Percentiles rank a stretch among this genome's conserved stretches.
These are phyloP conservation scores for Paraleonurus japonicus DNA, from an alignment of 257 asterid species.

Conservation along the genomic window DNA sequence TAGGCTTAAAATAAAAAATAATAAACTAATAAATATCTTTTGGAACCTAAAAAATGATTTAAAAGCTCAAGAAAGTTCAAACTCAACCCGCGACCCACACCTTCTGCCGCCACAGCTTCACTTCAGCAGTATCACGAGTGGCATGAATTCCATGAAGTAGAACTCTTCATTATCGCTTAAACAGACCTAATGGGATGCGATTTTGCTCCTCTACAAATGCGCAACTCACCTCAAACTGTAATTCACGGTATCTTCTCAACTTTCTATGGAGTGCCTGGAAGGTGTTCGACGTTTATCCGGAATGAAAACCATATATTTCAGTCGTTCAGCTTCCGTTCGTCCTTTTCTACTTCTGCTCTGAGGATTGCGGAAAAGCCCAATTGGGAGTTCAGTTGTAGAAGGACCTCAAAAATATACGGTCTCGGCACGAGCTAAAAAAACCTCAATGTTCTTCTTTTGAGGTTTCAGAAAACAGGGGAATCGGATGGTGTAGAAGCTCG, in stretches of 20 bases:
- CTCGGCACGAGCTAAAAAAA: conserved; percentile 21
- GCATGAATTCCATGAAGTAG: conserved; percentile 10
- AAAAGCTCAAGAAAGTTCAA: neutral
- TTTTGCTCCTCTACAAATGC: conserved; percentile 36
- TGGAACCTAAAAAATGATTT: neutral
- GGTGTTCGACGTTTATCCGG: conserved; percentile 37
- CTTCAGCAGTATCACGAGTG: neutral
- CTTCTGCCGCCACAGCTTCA: neutral
- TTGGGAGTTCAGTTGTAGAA: conserved; percentile 7
- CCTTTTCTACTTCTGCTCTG: conserved; percentile 37
- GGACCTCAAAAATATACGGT: conserved; percentile 20
- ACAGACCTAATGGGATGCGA: conserved; percentile 39
- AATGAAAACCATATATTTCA: conserved; percentile 19
- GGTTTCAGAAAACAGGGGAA: conserved; percentile 27
- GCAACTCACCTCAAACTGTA: conserved; percentile 25
- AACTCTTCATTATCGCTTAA: neutral
- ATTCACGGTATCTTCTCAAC: conserved; percentile 24
- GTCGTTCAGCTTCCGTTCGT: conserved; percentile 23
- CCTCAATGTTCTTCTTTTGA: conserved; percentile 23
- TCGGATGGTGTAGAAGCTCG: conserved; percentile 14
- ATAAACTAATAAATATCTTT: too few relatives aligned
- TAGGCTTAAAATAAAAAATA: too few relatives aligned
- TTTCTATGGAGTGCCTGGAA: conserved; percentile 33
- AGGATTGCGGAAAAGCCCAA: conserved; percentile 12
- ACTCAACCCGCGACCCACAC: neutral